Conservation (phyloP, 2,329 filamentous ascomycete genomes). For the Botrytis sinoallii region DNA sequence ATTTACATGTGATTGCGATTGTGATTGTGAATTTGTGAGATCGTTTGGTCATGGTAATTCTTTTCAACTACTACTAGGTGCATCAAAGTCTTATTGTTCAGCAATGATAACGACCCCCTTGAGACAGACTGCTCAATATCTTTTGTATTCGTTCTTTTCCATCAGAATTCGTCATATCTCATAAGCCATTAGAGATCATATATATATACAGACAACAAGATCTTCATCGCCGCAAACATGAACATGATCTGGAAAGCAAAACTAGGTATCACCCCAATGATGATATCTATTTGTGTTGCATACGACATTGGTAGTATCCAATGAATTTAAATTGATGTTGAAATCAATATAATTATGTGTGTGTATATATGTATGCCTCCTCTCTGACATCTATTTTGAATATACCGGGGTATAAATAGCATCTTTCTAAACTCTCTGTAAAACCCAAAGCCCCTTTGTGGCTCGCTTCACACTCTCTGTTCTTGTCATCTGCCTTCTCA, state of each 20-base stretch:
- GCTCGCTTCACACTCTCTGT: slow-evolving; percentile 19
- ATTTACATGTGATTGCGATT: slow-evolving; percentile 5
- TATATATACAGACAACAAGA: background rate
- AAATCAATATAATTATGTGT: background rate
- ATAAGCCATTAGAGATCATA: background rate
- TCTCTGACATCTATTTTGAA: background rate
- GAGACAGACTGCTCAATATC: background rate
- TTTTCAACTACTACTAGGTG: background rate
- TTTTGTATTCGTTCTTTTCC: background rate
- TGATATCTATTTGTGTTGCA: too few species aligned
- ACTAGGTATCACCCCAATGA: too few species aligned
- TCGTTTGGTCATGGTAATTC: background rate
- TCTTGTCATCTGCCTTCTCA: slow-evolving; percentile 7
- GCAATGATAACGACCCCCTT: background rate
- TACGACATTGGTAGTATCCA: background rate
- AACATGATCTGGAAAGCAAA: too few species aligned
- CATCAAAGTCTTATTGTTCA: background rate
- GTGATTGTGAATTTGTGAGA: background rate
- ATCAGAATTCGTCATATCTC: background rate
- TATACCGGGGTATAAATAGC: background rate
- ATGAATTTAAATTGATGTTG: background rate
- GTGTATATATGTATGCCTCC: background rate
- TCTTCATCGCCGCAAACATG: background rate
- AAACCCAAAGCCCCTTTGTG: slow-evolving; percentile 15
- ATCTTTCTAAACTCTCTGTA: slow-evolving; percentile 12